A percentile compares a stretch with the other conserved stretches of the same genome.
phyloP scores from a whole-genome alignment of 2,329 filamentous ascomycete genomes.

The Exserohilum turcica region DNA sequence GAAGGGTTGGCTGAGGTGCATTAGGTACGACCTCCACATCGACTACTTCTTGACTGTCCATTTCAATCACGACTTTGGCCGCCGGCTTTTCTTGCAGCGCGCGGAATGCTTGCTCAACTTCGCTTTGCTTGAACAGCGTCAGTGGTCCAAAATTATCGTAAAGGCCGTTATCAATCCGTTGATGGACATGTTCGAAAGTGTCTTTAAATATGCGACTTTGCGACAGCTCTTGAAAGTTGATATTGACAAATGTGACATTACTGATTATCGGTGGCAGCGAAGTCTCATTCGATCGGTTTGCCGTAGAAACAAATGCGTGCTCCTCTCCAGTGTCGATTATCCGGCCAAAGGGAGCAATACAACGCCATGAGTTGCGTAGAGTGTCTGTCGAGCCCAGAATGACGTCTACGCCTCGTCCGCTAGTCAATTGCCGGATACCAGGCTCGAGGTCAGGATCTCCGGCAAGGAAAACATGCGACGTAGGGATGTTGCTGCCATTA shows the following conservation, averaged over 20 bases:
- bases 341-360: constrained; percentile 38
- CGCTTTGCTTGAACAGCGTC: constrained; percentile 14
- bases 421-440: constrained; percentile 17
- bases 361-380: constrained; percentile 27
- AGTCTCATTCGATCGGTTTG: constrained; percentile 5
- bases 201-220: neutral
- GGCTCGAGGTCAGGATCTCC: constrained; percentile 1
- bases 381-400: constrained; percentile 39
- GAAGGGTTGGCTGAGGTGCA: constrained; percentile 9
- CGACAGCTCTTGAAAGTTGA: constrained; percentile 12
- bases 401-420: constrained; percentile 40
- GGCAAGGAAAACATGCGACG: constrained; percentile 31
- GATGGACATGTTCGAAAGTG: constrained; percentile 2
- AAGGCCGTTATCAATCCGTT: neutral
- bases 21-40: constrained; percentile 6
- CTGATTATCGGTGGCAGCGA: neutral
- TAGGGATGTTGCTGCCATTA: constrained; percentile 15
- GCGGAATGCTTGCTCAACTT: constrained; percentile 23
- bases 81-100: constrained; percentile 14
- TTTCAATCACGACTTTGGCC: constrained; percentile 13
- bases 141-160: neutral
- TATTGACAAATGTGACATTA: constrained; percentile 5
- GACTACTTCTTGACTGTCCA: constrained; percentile 12
- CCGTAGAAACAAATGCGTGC: constrained; percentile 5
- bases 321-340: constrained; percentile 32